A percentile compares a stretch with the other conserved stretches of the same genome.
Evolutionary conservation across 129 eudicot genomes (phyloP).

Genomic region (Flaveria trinervia): DNA sequence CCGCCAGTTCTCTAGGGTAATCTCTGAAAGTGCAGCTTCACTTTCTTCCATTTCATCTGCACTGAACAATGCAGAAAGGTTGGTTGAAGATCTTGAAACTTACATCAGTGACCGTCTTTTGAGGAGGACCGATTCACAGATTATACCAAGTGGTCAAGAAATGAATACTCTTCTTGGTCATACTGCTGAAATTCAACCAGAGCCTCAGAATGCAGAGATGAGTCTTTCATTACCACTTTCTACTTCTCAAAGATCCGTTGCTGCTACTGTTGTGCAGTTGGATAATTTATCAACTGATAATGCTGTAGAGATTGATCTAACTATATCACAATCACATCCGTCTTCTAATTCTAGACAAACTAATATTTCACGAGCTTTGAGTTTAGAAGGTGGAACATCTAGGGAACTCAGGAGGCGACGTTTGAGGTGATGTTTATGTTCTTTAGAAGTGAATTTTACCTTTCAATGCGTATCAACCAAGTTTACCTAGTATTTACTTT

Average conservation of each 20-base stretch:
- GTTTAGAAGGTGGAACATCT: constrained; percentile 49
- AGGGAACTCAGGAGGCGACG: constrained; percentile 72
- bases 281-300: constrained; percentile 38
- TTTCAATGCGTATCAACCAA: constrained; percentile 18
- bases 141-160: constrained; percentile 35
- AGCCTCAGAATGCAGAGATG: constrained; percentile 44
- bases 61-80: constrained; percentile 60
- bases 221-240: constrained; percentile 30
- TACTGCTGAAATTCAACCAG: constrained; percentile 34
- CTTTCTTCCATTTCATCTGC: constrained; percentile 77
- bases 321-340: constrained; percentile 37
- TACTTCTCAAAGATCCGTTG: constrained; percentile 41
- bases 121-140: constrained; percentile 39
- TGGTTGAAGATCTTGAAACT: constrained; percentile 65
- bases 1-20: constrained; percentile 60
- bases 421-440: constrained; percentile 28
- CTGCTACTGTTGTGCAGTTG: constrained; percentile 37
- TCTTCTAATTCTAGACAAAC: constrained; percentile 52
- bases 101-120: constrained; percentile 49
- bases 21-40: constrained; percentile 79
- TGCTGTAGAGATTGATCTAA: constrained; percentile 37
- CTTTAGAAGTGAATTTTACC: constrained; percentile 13
- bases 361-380: constrained; percentile 41
- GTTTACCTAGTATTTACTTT: constrained; percentile 24
- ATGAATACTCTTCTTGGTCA: constrained; percentile 31